A percentile compares a stretch with the other conserved stretches of the same genome.
These are phyloP conservation scores for Hansfordia pulvinata DNA, from an alignment of 2,329 filamentous ascomycete species.

Conservation along the genomic window DNA sequence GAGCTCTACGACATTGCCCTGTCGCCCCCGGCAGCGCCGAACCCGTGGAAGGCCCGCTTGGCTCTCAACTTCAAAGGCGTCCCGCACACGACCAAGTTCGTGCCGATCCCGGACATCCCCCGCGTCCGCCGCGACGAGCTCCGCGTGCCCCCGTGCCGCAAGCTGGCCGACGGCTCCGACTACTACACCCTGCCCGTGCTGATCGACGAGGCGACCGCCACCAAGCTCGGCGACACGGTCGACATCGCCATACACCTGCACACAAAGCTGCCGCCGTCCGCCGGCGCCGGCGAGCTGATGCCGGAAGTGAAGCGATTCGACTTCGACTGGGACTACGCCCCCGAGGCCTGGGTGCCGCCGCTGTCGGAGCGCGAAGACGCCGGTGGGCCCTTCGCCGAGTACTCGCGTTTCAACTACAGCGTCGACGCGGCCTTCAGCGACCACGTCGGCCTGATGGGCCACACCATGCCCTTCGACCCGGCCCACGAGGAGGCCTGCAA, in stretches of 20 bases:
- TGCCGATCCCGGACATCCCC: slow-evolving; percentile 35
- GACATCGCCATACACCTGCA: slow-evolving; percentile 51
- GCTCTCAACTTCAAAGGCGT: slow-evolving; percentile 28
- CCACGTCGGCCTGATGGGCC: slow-evolving; percentile 23
- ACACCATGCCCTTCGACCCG: slow-evolving; percentile 35
- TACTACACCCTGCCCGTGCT: slow-evolving; percentile 49
- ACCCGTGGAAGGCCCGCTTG: slow-evolving; percentile 18
- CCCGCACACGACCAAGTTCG: slow-evolving; percentile 27
- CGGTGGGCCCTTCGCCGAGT: slow-evolving; percentile 15
- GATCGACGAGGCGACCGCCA: slow-evolving; percentile 24
- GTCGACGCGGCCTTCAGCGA: slow-evolving; percentile 40
- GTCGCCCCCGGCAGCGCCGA: slow-evolving; percentile 15
- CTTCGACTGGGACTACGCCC: slow-evolving; percentile 18
- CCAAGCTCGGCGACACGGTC: slow-evolving; percentile 45
- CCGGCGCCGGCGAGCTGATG: slow-evolving; percentile 33
- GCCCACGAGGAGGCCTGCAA: slow-evolving; percentile 26
- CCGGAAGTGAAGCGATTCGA: slow-evolving; percentile 24
- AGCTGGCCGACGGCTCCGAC: slow-evolving; percentile 39
- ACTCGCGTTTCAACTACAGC: slow-evolving; percentile 36
- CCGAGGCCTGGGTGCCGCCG: slow-evolving; percentile 17
- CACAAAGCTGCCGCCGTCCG: slow-evolving; percentile 29
- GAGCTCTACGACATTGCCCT: slow-evolving; percentile 28
- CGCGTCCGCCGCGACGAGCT: slow-evolving; percentile 32
- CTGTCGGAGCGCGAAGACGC: slow-evolving; percentile 18
- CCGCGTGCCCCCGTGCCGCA: slow-evolving; percentile 33